Evolutionary conservation across 2,329 filamentous ascomycete genomes (phyloP).

Genomic region (Dactylellina parvicollis): DNA sequence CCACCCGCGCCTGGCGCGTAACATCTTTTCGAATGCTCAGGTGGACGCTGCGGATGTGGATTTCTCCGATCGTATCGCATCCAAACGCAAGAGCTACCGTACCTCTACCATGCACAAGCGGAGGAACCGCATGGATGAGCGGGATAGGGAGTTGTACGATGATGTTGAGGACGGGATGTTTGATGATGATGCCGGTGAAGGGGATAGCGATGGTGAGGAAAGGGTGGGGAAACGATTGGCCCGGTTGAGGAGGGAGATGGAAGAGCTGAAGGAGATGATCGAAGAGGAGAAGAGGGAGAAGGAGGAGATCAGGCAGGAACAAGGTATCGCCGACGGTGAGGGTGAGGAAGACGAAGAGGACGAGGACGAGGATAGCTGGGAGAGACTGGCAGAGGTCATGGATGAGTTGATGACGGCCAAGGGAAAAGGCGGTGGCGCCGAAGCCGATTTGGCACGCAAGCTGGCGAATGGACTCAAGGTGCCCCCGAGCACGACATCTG

Average conservation of each 20-base stretch:
- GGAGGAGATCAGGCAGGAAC: constrained; percentile 61
- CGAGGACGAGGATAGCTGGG: constrained; percentile 69
- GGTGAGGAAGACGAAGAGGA: constrained; percentile 60
- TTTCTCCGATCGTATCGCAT: constrained; percentile 87
- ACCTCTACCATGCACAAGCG: constrained; percentile 75
- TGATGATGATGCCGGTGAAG: constrained; percentile 80
- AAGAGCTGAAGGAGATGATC: constrained; percentile 72
- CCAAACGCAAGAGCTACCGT: constrained; percentile 84
- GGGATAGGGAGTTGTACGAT: constrained; percentile 55
- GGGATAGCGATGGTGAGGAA: constrained; percentile 75
- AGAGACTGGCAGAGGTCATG: constrained; percentile 72
- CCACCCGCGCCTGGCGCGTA: constrained; percentile 80
- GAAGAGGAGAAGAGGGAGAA: constrained; percentile 64
- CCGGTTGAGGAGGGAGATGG: constrained; percentile 81
- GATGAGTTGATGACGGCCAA: constrained; percentile 66
- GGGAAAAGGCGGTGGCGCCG: constrained; percentile 56
- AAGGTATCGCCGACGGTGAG: constrained; percentile 63
- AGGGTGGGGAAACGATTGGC: constrained; percentile 80
- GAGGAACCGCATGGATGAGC: constrained; percentile 69
- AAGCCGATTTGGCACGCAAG: constrained; percentile 58
- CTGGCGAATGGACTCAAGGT: constrained; percentile 55
- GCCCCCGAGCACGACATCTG: constrained; percentile 1
- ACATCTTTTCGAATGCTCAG: constrained; percentile 77
- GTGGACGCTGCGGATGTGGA: constrained; percentile 82
- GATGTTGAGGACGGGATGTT: constrained; percentile 67